phyloP scores from a whole-genome alignment of 345 rosid species.

The Hirschfeldia incana region DNA sequence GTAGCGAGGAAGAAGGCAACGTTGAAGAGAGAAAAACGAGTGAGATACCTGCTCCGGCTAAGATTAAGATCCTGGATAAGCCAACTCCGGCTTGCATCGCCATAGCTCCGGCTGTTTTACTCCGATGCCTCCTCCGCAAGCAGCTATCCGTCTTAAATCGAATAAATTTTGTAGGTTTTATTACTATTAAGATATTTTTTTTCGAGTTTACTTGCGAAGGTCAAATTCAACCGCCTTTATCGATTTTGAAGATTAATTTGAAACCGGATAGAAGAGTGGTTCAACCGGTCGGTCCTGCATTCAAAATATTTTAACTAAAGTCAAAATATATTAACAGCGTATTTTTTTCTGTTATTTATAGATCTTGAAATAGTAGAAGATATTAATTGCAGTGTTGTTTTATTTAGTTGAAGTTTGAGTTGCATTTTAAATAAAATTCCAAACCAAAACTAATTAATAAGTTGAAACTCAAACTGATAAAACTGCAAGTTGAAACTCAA shows the following conservation, averaged over 20 bases:
- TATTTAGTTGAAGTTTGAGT: neutral
- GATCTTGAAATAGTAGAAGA: neutral
- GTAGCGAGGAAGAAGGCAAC: neutral
- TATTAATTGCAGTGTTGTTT: neutral
- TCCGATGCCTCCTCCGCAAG: constrained; percentile 17
- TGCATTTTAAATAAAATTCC: no score
- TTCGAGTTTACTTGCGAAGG: neutral
- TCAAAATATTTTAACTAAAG: neutral
- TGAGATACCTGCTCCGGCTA: constrained; percentile 78
- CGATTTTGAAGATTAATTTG: neutral
- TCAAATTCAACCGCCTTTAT: neutral
- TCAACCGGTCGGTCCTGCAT: neutral
- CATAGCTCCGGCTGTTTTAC: constrained; percentile 50
- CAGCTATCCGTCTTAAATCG: constrained; percentile 12
- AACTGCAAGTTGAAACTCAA: neutral
- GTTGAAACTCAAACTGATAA: neutral
- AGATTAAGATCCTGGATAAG: constrained; percentile 66
- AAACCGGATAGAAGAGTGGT: neutral
- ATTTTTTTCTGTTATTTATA: no score
- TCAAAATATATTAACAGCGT: neutral
- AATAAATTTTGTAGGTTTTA: constrained; percentile 17
- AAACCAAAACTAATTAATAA: neutral
- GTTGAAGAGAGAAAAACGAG: constrained; percentile 7
- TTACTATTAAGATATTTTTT: neutral
- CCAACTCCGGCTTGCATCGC: constrained; percentile 84